Evolutionary conservation across 148 eudicot species (phyloP).

Genomic region (Selenicereus undatus): DNA sequence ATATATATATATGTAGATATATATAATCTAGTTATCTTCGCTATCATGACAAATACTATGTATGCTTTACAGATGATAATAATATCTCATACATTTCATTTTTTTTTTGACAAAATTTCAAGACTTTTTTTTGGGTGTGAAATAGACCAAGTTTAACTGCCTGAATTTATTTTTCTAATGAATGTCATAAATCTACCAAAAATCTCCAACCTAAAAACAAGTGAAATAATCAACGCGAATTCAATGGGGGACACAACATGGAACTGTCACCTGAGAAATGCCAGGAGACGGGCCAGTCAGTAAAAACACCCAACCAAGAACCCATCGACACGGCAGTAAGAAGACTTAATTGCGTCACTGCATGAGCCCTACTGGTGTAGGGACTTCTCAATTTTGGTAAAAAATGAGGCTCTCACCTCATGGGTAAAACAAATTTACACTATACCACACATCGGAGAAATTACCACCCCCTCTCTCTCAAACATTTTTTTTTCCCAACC

Average conservation of each 20-base stretch:
- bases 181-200: neutral
- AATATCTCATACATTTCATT: too few relatives aligned
- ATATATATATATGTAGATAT: too few relatives aligned
- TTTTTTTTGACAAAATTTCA: too few relatives aligned
- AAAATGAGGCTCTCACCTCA: neutral
- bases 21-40: too few relatives aligned
- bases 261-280: neutral
- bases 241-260: neutral
- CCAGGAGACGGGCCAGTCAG: neutral
- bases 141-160: neutral
- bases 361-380: slow-evolving; percentile 3
- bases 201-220: neutral
- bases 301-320: neutral
- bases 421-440: slow-evolving; percentile 32
- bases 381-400: slow-evolving; percentile 11
- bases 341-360: neutral
- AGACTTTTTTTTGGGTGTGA: too few relatives aligned
- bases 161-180: neutral
- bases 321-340: neutral
- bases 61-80: too few relatives aligned
- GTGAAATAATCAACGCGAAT: neutral
- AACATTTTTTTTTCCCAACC: neutral
- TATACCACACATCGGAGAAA: slow-evolving; percentile 4
- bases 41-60: too few relatives aligned
- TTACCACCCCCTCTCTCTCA: slow-evolving; percentile 7